Evolutionary conservation across 306 rosid species (phyloP).

Genomic region (Luffa acutangula): DNA sequence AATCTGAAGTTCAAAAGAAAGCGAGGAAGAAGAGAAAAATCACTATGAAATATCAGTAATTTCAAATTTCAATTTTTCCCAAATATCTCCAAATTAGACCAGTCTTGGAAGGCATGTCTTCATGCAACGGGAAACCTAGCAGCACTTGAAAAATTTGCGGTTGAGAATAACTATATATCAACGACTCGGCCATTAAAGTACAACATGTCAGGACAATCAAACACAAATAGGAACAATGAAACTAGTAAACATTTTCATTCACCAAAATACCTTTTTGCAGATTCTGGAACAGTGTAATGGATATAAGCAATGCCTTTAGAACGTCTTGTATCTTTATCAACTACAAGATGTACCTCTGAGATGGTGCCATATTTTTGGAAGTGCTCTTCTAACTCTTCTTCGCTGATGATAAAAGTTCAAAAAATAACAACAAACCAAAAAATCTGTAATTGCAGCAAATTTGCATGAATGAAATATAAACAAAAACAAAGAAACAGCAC

Average conservation of each 20-base stretch:
- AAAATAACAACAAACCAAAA: not conserved
- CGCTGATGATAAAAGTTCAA: slow-evolving; percentile 30
- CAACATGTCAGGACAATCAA: not conserved
- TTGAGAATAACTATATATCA: not conserved
- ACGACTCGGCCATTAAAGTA: not conserved
- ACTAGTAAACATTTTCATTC: not conserved
- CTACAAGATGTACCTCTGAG: slow-evolving; percentile 67
- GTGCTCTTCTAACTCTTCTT: slow-evolving; percentile 75
- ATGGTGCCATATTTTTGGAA: slow-evolving; percentile 55
- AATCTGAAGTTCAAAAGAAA: not conserved
- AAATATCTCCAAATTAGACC: not conserved
- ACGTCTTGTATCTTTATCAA: slow-evolving; percentile 69
- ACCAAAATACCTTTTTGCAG: slow-evolving; percentile 46
- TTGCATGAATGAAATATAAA: not conserved
- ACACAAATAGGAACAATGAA: slow-evolving; percentile 1
- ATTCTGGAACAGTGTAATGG: slow-evolving; percentile 41
- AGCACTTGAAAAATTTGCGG: not conserved
- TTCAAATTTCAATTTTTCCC: not conserved
- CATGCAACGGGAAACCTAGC: not conserved
- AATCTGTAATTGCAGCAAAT: not conserved
- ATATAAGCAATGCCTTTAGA: slow-evolving; percentile 72
- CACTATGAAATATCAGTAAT: not conserved
- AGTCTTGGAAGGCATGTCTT: not conserved
- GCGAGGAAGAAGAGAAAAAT: not conserved
- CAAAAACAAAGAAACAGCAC: not conserved